Evolutionary conservation across 768 basidiomycete species (phyloP).

Genomic region (Hortiboletus campestris): DNA sequence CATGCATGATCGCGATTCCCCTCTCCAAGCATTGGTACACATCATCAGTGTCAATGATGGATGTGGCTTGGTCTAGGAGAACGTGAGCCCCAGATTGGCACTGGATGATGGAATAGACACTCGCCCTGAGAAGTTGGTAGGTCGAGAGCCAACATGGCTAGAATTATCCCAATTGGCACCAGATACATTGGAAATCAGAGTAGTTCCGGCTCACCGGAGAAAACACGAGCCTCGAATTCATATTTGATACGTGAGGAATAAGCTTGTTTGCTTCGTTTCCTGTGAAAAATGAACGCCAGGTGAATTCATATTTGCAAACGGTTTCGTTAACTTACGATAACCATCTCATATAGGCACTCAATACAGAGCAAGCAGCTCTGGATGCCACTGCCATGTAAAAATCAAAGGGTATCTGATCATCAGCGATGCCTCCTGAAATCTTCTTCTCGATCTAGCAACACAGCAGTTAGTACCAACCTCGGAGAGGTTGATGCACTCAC

Average conservation of each 20-base stretch:
- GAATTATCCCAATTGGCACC: neutral
- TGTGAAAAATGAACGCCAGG: neutral
- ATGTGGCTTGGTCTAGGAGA: constrained; percentile 3
- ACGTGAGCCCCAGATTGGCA: neutral
- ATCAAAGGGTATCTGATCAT: neutral
- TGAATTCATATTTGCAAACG: neutral
- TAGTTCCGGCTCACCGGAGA: constrained; percentile 9
- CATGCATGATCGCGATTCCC: constrained; percentile 8
- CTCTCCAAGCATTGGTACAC: constrained; percentile 13
- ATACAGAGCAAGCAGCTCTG: constrained; percentile 14
- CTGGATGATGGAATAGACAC: neutral
- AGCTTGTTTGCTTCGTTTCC: neutral
- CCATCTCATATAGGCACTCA: constrained; percentile 17
- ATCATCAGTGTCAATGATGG: neutral
- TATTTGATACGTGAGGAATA: constrained; percentile 23
- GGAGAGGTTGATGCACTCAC: constrained; percentile 6
- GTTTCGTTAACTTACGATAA: constrained; percentile 14
- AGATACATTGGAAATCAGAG: neutral
- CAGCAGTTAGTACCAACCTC: neutral
- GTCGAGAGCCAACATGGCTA: constrained; percentile 21
- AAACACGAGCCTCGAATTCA: constrained; percentile 19
- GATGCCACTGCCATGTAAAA: constrained; percentile 13
- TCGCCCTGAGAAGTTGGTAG: constrained; percentile 24
- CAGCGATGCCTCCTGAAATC: neutral
- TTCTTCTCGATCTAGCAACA: constrained; percentile 21